These are phyloP conservation scores for Phytophthora ramorum DNA, from an alignment of 352 stramenopile genomes.

Conservation along the genomic window DNA sequence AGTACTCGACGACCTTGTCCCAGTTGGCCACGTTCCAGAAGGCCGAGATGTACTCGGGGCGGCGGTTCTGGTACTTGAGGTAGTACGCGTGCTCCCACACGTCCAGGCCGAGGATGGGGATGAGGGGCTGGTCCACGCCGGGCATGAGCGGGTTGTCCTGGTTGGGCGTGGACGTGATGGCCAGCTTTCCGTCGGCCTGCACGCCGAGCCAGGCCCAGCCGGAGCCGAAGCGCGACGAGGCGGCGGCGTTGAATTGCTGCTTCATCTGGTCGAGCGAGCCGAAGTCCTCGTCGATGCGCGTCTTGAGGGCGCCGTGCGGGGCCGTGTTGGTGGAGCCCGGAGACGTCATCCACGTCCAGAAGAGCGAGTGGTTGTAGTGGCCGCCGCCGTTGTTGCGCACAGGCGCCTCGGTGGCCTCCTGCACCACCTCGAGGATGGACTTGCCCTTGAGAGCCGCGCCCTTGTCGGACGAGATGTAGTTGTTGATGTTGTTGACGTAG, in stretches of 20 bases:
- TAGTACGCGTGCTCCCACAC: slow-evolving; percentile 98
- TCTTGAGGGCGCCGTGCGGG: slow-evolving; percentile 81
- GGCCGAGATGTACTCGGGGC: slow-evolving; percentile 96
- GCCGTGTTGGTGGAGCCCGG: slow-evolving; percentile 80
- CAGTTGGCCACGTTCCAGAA: slow-evolving; percentile 99
- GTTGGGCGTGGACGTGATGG: slow-evolving; percentile 96
- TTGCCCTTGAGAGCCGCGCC: slow-evolving; percentile 75
- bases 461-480: slow-evolving; percentile 82
- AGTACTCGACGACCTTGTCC: slow-evolving; percentile 94
- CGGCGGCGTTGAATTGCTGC: slow-evolving; percentile 89
- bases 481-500: slow-evolving; percentile 93
- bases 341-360: slow-evolving; percentile 94
- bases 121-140: slow-evolving; percentile 75
- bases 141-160: slow-evolving; percentile 94
- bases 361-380: slow-evolving; percentile 91
- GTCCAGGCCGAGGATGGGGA: slow-evolving; percentile 95
- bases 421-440: slow-evolving; percentile 82
- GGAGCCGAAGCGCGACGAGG: slow-evolving; percentile 89
- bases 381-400: slow-evolving; percentile 88
- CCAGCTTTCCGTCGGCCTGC: slow-evolving; percentile 91
- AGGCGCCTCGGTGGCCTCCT: slow-evolving; percentile 73
- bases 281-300: slow-evolving; percentile 91
- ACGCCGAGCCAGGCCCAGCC: slow-evolving; percentile 92
- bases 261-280: slow-evolving; percentile 92
- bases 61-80: slow-evolving; percentile 97